These are phyloP conservation scores for Cystofilobasidium capitatum DNA, from an alignment of 768 basidiomycete genomes.

Conservation along the genomic window DNA sequence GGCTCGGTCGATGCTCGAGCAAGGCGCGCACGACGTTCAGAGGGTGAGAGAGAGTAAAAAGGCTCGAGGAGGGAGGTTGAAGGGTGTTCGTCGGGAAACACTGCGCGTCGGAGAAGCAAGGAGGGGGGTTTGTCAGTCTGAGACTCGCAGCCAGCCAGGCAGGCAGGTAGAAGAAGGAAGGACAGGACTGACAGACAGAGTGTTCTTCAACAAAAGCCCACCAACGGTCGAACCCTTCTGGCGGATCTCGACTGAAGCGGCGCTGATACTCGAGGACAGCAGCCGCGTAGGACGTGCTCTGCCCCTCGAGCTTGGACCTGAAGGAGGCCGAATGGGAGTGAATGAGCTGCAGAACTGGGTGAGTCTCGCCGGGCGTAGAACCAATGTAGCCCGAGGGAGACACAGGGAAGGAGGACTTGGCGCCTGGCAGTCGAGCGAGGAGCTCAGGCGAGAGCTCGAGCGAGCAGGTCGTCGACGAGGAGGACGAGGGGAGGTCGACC, in stretches of 20 bases:
- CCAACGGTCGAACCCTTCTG: not conserved
- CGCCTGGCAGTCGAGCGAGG: too few species aligned
- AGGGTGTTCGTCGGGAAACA: not conserved
- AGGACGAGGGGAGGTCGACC: too few species aligned
- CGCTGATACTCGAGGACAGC: not conserved
- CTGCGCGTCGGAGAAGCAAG: not conserved
- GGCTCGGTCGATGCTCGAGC: not conserved
- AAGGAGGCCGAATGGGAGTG: not conserved
- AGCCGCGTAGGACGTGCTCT: not conserved
- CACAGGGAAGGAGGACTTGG: too few species aligned
- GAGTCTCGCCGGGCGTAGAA: not conserved
- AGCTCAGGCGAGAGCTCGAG: too few species aligned
- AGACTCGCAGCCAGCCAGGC: too few species aligned
- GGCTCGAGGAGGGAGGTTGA: not conserved
- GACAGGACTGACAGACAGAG: not conserved
- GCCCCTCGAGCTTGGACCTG: not conserved
- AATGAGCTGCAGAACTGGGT: not conserved
- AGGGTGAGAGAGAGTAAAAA: not conserved
- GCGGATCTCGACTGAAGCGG: not conserved
- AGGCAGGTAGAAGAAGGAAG: not conserved
- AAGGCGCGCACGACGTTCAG: not conserved
- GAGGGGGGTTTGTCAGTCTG: not conserved
- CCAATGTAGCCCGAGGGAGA: too few species aligned
- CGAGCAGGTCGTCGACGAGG: too few species aligned
- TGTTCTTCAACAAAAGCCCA: not conserved